Conservation (phyloP, 1,284 basidiomycete genomes). For the Puccinia horiana region DNA sequence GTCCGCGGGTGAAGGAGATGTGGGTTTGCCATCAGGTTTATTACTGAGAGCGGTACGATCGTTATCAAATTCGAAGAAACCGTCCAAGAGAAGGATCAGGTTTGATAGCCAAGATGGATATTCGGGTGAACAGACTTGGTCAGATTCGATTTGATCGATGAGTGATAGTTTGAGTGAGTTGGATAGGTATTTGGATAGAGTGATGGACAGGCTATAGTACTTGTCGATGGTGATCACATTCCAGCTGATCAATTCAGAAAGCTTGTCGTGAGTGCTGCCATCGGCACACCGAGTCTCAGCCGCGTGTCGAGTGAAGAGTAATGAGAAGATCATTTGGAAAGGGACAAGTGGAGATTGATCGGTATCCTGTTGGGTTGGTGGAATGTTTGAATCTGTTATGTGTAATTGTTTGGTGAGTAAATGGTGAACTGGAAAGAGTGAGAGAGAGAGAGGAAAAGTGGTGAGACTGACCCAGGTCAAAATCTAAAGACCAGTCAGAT, state of each 20-base stretch:
- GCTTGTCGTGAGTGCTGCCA: neutral
- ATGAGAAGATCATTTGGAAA: slow-evolving; percentile 29
- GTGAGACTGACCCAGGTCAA: neutral
- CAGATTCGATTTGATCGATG: slow-evolving; percentile 61
- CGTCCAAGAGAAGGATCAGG: slow-evolving; percentile 60
- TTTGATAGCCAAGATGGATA: slow-evolving; percentile 62
- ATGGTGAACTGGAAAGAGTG: neutral
- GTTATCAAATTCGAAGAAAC: slow-evolving; percentile 57
- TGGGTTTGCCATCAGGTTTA: slow-evolving; percentile 35
- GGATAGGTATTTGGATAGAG: slow-evolving; percentile 59
- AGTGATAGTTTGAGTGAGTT: slow-evolving; percentile 59
- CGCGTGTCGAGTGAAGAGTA: slow-evolving; percentile 36
- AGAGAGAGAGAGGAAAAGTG: neutral
- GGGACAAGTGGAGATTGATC: slow-evolving; percentile 30
- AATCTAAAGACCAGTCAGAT: slow-evolving; percentile 32
- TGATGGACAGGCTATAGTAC: slow-evolving; percentile 52
- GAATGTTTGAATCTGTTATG: neutral
- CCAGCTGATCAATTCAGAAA: slow-evolving; percentile 18
- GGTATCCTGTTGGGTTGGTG: neutral
- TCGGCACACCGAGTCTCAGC: slow-evolving; percentile 7
- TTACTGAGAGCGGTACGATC: slow-evolving; percentile 48
- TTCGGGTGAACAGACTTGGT: slow-evolving; percentile 61
- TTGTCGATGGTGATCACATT: slow-evolving; percentile 37
- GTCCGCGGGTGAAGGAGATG: slow-evolving; percentile 53
- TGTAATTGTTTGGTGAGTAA: neutral